Evolutionary conservation across 306 rosid genomes (phyloP).

Genomic region (Senna tora): DNA sequence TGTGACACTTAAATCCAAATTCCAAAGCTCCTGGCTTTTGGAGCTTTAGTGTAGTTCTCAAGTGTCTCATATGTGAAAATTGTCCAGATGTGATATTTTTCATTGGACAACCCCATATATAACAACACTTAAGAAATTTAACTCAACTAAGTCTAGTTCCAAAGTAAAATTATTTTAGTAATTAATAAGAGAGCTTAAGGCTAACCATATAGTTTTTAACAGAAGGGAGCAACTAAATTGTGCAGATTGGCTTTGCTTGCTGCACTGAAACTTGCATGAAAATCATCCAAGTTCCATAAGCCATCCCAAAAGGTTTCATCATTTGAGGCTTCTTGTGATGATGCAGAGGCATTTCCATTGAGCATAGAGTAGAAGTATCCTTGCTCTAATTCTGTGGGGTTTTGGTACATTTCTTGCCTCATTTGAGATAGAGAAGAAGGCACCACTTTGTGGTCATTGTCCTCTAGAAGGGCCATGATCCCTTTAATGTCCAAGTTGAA

Average conservation of each 20-base stretch:
- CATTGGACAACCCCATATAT: neutral
- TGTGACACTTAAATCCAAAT: constrained; percentile 31
- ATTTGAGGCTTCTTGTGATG: constrained; percentile 42
- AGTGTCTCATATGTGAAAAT: neutral
- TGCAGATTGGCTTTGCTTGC: constrained; percentile 54
- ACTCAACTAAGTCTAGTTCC: neutral
- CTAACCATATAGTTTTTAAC: constrained; percentile 32
- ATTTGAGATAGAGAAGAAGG: constrained; percentile 43
- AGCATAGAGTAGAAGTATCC: constrained; percentile 52
- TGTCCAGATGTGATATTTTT: neutral
- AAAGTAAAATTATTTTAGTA: neutral
- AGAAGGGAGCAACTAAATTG: constrained; percentile 69
- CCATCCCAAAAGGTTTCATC: constrained; percentile 72
- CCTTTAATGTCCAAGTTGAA: constrained; percentile 60
- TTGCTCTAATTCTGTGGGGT: constrained; percentile 48
- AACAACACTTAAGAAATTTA: neutral
- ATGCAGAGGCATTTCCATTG: constrained; percentile 43
- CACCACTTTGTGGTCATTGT: constrained; percentile 42
- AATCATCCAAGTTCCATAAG: constrained; percentile 76
- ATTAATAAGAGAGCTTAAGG: constrained; percentile 4
- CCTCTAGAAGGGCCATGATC: constrained; percentile 66
- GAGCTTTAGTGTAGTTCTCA: constrained; percentile 31
- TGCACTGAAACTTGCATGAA: constrained; percentile 55
- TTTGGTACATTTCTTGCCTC: constrained; percentile 57
- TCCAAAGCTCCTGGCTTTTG: constrained; percentile 46